phyloP scores from a whole-genome alignment of 116 monocot genomes.

The Zostera marina region DNA sequence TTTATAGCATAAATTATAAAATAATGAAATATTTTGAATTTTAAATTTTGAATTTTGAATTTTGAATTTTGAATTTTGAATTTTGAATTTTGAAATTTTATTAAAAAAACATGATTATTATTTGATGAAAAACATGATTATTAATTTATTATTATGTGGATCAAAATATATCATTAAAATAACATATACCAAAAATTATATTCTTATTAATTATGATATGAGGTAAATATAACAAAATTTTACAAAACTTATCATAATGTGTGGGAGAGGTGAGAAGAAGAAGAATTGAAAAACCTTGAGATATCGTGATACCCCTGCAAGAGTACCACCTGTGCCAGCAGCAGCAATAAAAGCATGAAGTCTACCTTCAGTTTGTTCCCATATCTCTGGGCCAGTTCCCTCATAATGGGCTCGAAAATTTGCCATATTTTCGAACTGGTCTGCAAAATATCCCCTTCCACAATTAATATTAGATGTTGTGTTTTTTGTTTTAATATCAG shows the following conservation, averaged over 20 bases:
- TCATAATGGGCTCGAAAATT: slow-evolving; percentile 90
- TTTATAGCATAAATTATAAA: too few relatives aligned
- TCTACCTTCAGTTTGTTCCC: slow-evolving; percentile 71
- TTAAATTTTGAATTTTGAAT: too few relatives aligned
- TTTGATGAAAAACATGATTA: too few relatives aligned
- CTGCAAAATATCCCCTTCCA: slow-evolving; percentile 85
- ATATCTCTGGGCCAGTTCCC: slow-evolving; percentile 90
- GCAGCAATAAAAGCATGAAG: slow-evolving; percentile 82
- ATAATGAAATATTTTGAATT: too few relatives aligned
- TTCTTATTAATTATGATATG: not conserved
- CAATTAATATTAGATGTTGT: slow-evolving; percentile 12
- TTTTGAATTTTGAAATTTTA: too few relatives aligned
- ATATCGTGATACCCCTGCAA: slow-evolving; percentile 85
- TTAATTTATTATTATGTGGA: too few relatives aligned
- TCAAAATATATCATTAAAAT: too few relatives aligned
- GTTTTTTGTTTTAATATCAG: slow-evolving; percentile 15
- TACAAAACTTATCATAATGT: not conserved
- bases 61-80: too few relatives aligned
- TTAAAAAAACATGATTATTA: too few relatives aligned
- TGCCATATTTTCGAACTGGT: slow-evolving; percentile 94
- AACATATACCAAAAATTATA: too few relatives aligned
- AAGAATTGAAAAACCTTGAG: slow-evolving; percentile 42
- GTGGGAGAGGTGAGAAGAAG: not conserved
- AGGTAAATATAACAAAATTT: not conserved
- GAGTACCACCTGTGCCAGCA: slow-evolving; percentile 89